A percentile compares a stretch with the other conserved stretches of the same genome.
These are phyloP conservation scores for Pseudopithomyces chartarum DNA, from an alignment of 2,329 filamentous ascomycete species.

Conservation along the genomic window DNA sequence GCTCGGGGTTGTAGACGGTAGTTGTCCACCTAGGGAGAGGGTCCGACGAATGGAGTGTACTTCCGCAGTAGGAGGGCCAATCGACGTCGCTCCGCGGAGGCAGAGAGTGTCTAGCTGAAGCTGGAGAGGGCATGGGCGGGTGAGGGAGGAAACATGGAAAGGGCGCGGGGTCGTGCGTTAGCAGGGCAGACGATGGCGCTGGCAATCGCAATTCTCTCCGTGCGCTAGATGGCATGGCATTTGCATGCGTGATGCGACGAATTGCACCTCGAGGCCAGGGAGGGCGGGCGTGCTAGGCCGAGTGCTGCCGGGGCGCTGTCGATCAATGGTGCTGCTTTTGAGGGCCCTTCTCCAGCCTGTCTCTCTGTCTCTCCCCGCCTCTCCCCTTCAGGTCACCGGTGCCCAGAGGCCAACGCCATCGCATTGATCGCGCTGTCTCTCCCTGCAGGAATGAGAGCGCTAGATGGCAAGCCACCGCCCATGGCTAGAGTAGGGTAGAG, in stretches of 20 bases:
- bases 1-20: no score
- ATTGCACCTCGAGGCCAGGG: not conserved
- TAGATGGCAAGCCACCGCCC: no score
- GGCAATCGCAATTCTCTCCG: not conserved
- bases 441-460: no score
- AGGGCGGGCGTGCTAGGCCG: not conserved
- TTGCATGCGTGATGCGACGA: not conserved
- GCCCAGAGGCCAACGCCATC: not conserved
- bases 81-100: no score
- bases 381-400: not conserved
- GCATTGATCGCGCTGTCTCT: no score
- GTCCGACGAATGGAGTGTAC: no score
- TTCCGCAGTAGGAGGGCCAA: no score
- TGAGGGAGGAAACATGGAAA: not conserved
- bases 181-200: not conserved
- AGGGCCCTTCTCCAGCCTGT: not conserved
- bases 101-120: no score
- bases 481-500: no score
- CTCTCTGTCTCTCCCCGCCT: not conserved
- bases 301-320: not conserved
- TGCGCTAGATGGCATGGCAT: not conserved
- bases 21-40: no score
- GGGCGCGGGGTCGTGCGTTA: not conserved
- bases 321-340: conserved; percentile 4
- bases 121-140: no score